phyloP scores from a whole-genome alignment of 495 filamentous ascomycete genomes.

The Penicillium paradoxum region DNA sequence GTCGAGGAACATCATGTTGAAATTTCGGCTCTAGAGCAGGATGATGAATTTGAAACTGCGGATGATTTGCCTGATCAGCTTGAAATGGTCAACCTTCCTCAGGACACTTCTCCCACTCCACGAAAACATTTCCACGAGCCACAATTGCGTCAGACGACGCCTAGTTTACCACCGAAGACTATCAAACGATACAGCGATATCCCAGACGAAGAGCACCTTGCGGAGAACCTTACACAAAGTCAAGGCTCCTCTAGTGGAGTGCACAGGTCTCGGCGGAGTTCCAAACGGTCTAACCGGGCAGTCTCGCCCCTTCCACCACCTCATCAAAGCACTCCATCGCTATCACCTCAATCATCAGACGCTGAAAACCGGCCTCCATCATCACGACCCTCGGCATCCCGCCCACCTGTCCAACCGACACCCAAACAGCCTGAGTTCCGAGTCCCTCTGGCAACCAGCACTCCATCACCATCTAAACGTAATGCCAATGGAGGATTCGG shows the following conservation, averaged over 20 bases:
- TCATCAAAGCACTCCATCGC: conserved; percentile 45
- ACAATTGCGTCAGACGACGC: conserved; percentile 23
- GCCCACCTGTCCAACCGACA: conserved; percentile 32
- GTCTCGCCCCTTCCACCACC: conserved; percentile 31
- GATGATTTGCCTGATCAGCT: conserved; percentile 24
- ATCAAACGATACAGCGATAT: conserved; percentile 43
- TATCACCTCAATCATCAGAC: conserved; percentile 72
- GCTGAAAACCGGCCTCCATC: conserved; percentile 74
- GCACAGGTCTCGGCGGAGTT: conserved; percentile 4
- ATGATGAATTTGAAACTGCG: conserved; percentile 19
- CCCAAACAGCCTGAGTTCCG: conserved; percentile 34
- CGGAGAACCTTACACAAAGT: conserved; percentile 26
- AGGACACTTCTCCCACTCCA: conserved; percentile 18
- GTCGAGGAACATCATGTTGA: conserved; percentile 2
- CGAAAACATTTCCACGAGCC: not conserved
- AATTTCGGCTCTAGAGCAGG: conserved; percentile 10
- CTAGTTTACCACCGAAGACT: conserved; percentile 39
- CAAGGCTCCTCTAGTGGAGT: conserved; percentile 16
- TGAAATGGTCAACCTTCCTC: conserved; percentile 19
- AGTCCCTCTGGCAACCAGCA: conserved; percentile 48
- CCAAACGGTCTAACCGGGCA: conserved; percentile 14
- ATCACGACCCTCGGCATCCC: conserved; percentile 45
- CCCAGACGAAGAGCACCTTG: conserved; percentile 36
- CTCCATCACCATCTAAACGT: conserved; percentile 67
- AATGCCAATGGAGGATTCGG: conserved; percentile 52